Percentiles rank a stretch among this genome's conserved stretches.
These are phyloP conservation scores for Podospora pseudoanserina DNA, from an alignment of 495 filamentous ascomycete species.

Conservation along the genomic window DNA sequence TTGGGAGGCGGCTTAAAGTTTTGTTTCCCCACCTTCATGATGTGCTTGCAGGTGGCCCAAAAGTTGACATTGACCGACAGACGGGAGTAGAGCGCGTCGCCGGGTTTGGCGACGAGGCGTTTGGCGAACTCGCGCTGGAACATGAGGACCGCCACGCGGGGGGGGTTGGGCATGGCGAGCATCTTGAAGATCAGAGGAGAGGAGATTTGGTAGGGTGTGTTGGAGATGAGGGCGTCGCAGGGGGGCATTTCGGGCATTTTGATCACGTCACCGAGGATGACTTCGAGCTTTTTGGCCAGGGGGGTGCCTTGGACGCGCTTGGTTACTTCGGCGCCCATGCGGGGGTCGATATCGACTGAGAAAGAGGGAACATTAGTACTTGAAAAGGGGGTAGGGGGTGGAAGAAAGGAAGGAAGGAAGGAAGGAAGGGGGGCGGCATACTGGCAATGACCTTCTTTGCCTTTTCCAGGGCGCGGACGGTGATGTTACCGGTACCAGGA, in stretches of 20 bases:
- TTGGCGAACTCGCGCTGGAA: constrained; percentile 39
- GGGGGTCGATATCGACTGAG: constrained; percentile 81
- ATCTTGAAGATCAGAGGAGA: constrained; percentile 91
- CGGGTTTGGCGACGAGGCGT: constrained; percentile 31
- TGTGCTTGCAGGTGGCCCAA: constrained; percentile 82
- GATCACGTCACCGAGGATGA: constrained; percentile 89
- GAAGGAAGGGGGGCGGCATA: constrained; percentile 12
- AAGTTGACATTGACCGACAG: constrained; percentile 91
- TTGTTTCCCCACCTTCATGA: constrained; percentile 87
- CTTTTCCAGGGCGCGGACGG: constrained; percentile 80
- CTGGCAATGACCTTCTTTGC: constrained; percentile 77
- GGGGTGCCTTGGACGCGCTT: constrained; percentile 89
- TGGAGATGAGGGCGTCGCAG: constrained; percentile 89
- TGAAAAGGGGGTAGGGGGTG: too few relatives aligned
- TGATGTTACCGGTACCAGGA: constrained; percentile 52
- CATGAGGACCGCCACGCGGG: constrained; percentile 81
- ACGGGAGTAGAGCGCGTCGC: constrained; percentile 78
- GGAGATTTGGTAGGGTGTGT: constrained; percentile 93
- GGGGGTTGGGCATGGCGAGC: constrained; percentile 65
- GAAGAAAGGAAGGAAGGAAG: not conserved
- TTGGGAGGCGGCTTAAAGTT: constrained; percentile 93
- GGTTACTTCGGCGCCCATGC: constrained; percentile 95
- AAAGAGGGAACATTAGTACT: constrained; percentile 8
- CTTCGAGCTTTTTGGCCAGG: constrained; percentile 71
- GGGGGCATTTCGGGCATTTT: constrained; percentile 74